phyloP scores from a whole-genome alignment of 2,329 filamentous ascomycete genomes.

The Colletotrichum sp. region DNA sequence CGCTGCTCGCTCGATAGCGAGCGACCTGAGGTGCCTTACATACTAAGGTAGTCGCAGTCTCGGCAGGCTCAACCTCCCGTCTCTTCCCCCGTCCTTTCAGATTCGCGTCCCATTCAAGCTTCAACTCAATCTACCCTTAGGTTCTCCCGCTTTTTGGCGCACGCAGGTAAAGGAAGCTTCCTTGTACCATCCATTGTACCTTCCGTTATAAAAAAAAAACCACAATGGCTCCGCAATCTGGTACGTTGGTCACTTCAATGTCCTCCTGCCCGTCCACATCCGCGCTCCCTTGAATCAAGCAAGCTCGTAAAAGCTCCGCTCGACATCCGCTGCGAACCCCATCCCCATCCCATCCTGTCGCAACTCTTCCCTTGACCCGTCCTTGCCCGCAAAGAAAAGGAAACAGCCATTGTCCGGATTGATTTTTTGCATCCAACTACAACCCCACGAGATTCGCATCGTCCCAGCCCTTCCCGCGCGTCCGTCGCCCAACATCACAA shows the following conservation, averaged over 20 bases:
- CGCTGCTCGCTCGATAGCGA: background rate
- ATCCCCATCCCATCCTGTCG: background rate
- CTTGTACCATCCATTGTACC: background rate
- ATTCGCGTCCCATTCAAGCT: background rate
- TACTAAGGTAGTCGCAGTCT: background rate
- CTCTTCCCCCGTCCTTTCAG: constrained; percentile 1
- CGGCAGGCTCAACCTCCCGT: constrained; percentile 1
- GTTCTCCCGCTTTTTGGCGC: background rate
- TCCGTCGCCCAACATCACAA: constrained; percentile 16
- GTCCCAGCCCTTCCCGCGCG: background rate
- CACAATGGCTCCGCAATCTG: constrained; percentile 22
- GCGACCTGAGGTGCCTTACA: background rate
- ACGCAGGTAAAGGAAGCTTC: background rate
- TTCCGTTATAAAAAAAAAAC: background rate
- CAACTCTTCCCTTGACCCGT: background rate
- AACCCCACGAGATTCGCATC: background rate
- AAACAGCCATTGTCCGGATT: background rate
- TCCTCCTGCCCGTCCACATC: background rate
- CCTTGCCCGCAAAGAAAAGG: background rate
- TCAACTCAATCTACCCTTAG: constrained; percentile 2
- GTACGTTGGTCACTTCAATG: constrained; percentile 9
- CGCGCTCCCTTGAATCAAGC: constrained; percentile 2
- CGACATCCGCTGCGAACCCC: constrained; percentile 18
- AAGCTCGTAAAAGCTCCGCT: constrained; percentile 19
- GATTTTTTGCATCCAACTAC: background rate